Conservation (phyloP, 2,329 filamentous ascomycete species). For the Amphichorda felina region DNA sequence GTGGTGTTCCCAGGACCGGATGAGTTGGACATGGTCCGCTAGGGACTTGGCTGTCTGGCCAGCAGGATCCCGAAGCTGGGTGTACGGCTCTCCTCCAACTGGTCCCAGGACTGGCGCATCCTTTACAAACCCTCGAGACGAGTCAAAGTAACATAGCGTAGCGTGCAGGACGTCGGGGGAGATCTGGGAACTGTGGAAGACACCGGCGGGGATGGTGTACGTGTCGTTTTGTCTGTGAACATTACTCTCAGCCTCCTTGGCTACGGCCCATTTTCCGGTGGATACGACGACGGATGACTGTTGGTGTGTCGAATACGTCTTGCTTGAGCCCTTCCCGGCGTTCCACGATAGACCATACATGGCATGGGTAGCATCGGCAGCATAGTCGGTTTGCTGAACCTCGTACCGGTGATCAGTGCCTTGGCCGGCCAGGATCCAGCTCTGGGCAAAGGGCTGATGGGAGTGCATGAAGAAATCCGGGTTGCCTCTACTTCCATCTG, state of each 20-base stretch:
- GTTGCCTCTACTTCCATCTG: conserved; percentile 15
- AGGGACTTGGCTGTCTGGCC: conserved; percentile 8
- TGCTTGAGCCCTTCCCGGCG: conserved; percentile 8
- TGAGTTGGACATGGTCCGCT: conserved; percentile 8
- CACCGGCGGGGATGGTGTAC: conserved; percentile 16
- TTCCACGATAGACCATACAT: conserved; percentile 15
- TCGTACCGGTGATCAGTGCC: conserved; percentile 16
- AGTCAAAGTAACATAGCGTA: conserved; percentile 23
- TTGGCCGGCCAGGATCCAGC: conserved; percentile 22
- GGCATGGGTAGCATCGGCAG: conserved; percentile 13
- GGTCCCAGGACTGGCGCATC: conserved; percentile 19
- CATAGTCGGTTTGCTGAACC: conserved; percentile 8
- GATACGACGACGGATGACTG: conserved; percentile 13
- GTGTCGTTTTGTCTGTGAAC: conserved; percentile 9
- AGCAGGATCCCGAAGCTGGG: conserved; percentile 10
- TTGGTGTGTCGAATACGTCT: conserved; percentile 13
- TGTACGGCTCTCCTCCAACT: conserved; percentile 8
- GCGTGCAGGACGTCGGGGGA: conserved; percentile 16
- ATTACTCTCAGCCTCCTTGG: not conserved
- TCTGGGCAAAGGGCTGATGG: conserved; percentile 21
- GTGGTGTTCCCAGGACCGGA: conserved; percentile 8
- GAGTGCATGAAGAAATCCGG: conserved; percentile 15
- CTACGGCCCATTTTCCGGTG: conserved; percentile 10
- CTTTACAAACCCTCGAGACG: conserved; percentile 14
- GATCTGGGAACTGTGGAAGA: conserved; percentile 16